Evolutionary conservation across 129 eudicot genomes (phyloP), one percentile per base, ranked within the genome.

Genomic region (Apium graveolens): DNA sequence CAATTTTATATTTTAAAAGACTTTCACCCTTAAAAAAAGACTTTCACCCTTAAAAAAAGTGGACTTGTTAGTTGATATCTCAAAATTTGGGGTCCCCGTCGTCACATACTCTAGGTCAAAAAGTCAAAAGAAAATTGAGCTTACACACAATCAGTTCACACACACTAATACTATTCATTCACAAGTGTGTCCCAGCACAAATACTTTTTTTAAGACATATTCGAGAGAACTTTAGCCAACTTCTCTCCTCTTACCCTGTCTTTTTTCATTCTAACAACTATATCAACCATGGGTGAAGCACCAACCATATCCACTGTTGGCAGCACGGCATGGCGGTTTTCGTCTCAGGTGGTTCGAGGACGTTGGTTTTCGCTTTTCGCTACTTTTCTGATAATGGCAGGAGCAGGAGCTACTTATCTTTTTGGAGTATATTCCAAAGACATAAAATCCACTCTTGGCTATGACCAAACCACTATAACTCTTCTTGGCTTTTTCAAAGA

Each of bases 401-500:
- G 80, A 12, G 85, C 82, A 1, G 88, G 85, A 4, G 88, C 81
- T 7, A 85, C 82, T 18, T 85, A 85, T 34, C 57, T 85, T 18
- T 85, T 85, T 39, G 88, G 88, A 24, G 68, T 81, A 32, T 81
- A 85, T 78, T 85, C 88, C 14, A 69, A 69, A 34, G 82, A 85
- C 32, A 85, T 85, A 41, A 85, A 85, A 74, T 17, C 77, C 16
- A 27, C 85, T 7, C 60, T 81, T 1, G 88, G 88, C 0, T 85
- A 85, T 57, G 85, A 81, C 26, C 88, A 85, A 70, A 78, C 82
- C 18, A 85, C 88, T 18, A 76, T 85, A 0, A 81, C 75, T 49
- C 82, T 78, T 12, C 24, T 85, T 7, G 80, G 82, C 8, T 79
- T 76, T 48, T 81, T 81, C 75, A 81, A 85, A 49, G 88, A 81